Evolutionary conservation across 176 grass and related monocot species (phyloP).

Genomic region (Echinochloa phyllopogon): DNA sequence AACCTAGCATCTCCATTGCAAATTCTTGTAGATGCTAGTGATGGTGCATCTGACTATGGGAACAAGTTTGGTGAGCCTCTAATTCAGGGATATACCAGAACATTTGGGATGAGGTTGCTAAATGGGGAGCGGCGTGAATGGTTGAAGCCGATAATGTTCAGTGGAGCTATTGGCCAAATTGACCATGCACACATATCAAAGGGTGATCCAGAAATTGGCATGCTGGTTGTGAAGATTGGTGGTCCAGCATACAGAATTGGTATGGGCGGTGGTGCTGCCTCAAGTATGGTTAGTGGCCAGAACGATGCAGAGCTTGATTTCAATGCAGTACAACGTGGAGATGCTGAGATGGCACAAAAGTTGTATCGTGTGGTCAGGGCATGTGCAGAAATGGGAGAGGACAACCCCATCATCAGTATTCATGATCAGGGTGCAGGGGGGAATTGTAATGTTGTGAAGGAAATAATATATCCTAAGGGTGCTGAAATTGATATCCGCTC

Average conservation of each 20-base stretch:
- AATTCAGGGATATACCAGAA: slow-evolving; percentile 91
- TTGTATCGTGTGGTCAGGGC: slow-evolving; percentile 85
- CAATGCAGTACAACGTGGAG: slow-evolving; percentile 92
- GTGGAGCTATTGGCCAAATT: slow-evolving; percentile 88
- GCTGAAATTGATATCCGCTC: slow-evolving; percentile 90
- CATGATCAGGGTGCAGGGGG: slow-evolving; percentile 98
- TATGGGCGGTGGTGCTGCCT: slow-evolving; percentile 95
- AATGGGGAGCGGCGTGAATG: slow-evolving; percentile 85
- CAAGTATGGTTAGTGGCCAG: slow-evolving; percentile 93
- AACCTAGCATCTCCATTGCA: slow-evolving; percentile 82
- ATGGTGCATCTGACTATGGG: slow-evolving; percentile 93
- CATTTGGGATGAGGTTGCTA: slow-evolving; percentile 77
- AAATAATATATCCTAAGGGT: slow-evolving; percentile 89
- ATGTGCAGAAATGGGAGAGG: slow-evolving; percentile 89
- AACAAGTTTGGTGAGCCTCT: slow-evolving; percentile 96
- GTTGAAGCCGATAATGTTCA: slow-evolving; percentile 99
- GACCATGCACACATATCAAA: slow-evolving; percentile 85
- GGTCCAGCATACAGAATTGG: slow-evolving; percentile 95
- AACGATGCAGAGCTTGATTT: slow-evolving; percentile 97
- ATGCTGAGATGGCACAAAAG: slow-evolving; percentile 98
- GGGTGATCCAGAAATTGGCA: slow-evolving; percentile 78
- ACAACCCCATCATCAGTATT: slow-evolving; percentile 92
- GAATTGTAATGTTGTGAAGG: slow-evolving; percentile 93
- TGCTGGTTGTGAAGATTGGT: slow-evolving; percentile 98
- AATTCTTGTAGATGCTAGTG: slow-evolving; percentile 84